Evolutionary conservation across 2,329 filamentous ascomycete genomes (phyloP).

Genomic region (Pseudofabraea citricarpa): DNA sequence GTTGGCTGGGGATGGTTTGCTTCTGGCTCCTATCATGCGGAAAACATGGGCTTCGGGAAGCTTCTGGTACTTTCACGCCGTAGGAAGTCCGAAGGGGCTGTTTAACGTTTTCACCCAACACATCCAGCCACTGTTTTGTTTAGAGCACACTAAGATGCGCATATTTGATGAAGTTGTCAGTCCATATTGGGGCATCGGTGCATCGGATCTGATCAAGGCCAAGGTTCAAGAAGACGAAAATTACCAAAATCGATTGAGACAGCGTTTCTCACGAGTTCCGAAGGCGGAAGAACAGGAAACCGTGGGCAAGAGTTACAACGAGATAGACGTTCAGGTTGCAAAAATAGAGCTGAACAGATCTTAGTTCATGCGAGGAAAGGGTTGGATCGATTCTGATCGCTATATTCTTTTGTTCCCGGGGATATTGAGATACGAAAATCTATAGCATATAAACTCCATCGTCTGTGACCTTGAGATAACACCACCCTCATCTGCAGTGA

Average conservation of each 20-base stretch:
- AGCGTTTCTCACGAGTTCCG: neutral
- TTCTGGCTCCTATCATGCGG: conserved; percentile 13
- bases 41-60: conserved; percentile 17
- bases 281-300: neutral
- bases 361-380: no score
- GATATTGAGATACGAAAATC: no score
- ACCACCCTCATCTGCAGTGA: no score
- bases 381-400: no score
- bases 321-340: no score
- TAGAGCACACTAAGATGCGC: neutral
- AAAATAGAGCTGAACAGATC: no score
- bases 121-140: conserved; percentile 15
- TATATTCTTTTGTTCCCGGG: no score
- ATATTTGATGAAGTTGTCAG: neutral
- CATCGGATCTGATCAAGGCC: neutral
- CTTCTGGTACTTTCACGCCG: conserved; percentile 20
- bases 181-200: neutral
- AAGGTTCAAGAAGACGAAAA: neutral
- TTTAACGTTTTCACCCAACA: conserved; percentile 18
- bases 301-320: no score
- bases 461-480: no score
- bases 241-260: neutral
- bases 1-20: conserved; percentile 9
- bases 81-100: conserved; percentile 18
- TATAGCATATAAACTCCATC: no score